These are phyloP conservation scores for Pseudogymnoascus destructans DNA, from an alignment of 2,329 filamentous ascomycete genomes.

Conservation along the genomic window DNA sequence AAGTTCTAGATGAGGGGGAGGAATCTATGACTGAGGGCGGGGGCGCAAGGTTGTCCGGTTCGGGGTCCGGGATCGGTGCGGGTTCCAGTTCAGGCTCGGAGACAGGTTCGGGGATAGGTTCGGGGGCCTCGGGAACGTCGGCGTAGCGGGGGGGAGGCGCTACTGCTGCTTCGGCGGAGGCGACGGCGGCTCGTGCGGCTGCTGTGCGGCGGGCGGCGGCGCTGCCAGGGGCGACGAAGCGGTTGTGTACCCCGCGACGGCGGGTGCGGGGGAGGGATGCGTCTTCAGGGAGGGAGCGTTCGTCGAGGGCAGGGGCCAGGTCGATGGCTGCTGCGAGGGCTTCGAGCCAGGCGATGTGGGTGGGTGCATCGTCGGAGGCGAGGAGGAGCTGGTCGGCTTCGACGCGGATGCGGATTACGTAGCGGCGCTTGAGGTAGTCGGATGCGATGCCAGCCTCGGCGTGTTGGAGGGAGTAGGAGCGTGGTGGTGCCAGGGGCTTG, in stretches of 20 bases:
- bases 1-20: background rate
- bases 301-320: conserved; percentile 56
- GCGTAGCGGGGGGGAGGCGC: background rate
- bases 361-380: conserved; percentile 49
- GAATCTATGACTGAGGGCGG: background rate
- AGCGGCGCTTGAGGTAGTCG: conserved; percentile 35
- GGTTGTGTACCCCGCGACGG: conserved; percentile 18
- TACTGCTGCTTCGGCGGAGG: background rate
- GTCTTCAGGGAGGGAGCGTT: conserved; percentile 50
- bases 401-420: conserved; percentile 57
- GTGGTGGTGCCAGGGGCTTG: background rate
- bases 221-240: conserved; percentile 11
- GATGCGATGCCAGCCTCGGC: conserved; percentile 61
- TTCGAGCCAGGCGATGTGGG: conserved; percentile 57
- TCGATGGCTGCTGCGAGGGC: conserved; percentile 60
- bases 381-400: conserved; percentile 65
- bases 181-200: conserved; percentile 16
- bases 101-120: background rate
- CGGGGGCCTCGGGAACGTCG: background rate
- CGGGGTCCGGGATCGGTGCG: background rate
- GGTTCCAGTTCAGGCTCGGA: background rate
- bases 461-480: conserved; percentile 54
- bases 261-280: conserved; percentile 41
- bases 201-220: conserved; percentile 14
- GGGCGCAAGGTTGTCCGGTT: background rate